A percentile compares a stretch with the other conserved stretches of the same genome.
phyloP scores from a whole-genome alignment of 257 asterid genomes.

The Plantago elongata region DNA sequence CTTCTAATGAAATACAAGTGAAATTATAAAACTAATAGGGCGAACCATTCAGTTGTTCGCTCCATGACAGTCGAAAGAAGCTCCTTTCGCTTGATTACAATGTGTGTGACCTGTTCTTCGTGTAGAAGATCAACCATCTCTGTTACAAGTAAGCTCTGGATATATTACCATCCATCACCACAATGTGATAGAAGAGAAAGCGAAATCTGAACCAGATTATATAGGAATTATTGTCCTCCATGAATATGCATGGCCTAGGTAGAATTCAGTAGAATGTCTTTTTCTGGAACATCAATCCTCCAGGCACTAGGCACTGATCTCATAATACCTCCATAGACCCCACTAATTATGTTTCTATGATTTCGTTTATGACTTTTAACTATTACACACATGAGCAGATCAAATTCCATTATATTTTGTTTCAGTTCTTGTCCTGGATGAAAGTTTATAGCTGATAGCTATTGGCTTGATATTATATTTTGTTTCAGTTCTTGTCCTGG shows the following conservation, averaged over 20 bases:
- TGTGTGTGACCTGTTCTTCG: conserved; percentile 27
- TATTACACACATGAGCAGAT: background rate
- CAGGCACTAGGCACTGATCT: conserved; percentile 2
- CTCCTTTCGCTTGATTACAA: conserved; percentile 59
- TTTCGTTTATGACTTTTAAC: background rate
- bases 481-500: background rate
- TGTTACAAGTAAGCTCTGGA: conserved; percentile 17
- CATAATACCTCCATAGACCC: background rate
- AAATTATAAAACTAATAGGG: background rate
- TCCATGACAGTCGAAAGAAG: conserved; percentile 67
- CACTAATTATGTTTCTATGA: background rate
- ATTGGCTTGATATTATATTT: background rate
- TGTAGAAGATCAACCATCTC: conserved; percentile 24
- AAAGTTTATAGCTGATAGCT: background rate
- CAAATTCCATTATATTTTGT: too few species aligned
- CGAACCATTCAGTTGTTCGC: conserved; percentile 85
- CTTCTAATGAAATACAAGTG: background rate
- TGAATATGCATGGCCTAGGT: conserved; percentile 19
- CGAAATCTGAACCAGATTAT: background rate
- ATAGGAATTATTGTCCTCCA: background rate
- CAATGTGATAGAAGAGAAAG: conserved; percentile 3
- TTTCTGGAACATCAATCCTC: conserved; percentile 9
- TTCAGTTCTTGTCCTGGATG: background rate
- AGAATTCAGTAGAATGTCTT: conserved; percentile 1
- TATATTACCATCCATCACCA: conserved; percentile 14